Evolutionary conservation across 169 alveolate genomes (phyloP).

Genomic region (Plasmodium gaboni): DNA sequence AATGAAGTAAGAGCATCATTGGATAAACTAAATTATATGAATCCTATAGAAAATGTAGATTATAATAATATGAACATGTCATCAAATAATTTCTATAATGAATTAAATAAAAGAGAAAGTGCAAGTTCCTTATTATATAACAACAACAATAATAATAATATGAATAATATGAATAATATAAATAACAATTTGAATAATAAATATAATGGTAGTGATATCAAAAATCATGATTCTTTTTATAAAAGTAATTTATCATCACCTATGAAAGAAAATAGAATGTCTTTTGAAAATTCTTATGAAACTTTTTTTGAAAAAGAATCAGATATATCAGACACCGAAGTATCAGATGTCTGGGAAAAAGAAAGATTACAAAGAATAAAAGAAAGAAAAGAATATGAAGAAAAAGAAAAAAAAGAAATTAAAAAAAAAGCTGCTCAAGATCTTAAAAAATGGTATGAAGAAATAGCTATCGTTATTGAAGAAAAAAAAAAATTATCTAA

Average conservation of each 20-base stretch:
- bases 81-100: conserved; percentile 16
- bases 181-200: conserved; percentile 1
- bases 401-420: conserved; percentile 61
- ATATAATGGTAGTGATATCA: not conserved
- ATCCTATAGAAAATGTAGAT: conserved; percentile 2
- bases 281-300: conserved; percentile 66
- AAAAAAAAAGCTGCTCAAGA: conserved; percentile 73
- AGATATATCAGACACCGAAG: conserved; percentile 67
- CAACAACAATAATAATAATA: too few species aligned
- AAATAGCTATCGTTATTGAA: conserved; percentile 58
- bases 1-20: conserved; percentile 21
- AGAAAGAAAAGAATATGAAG: conserved; percentile 68
- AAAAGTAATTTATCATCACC: conserved; percentile 10
- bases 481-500: conserved; percentile 58
- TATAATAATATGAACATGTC: conserved; percentile 28
- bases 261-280: conserved; percentile 38
- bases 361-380: conserved; percentile 65
- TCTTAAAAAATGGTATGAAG: conserved; percentile 71
- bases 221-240: not conserved
- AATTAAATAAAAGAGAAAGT: conserved; percentile 25
- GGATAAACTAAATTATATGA: conserved; percentile 9
- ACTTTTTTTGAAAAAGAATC: conserved; percentile 72
- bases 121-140: not conserved
- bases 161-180: not conserved
- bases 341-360: conserved; percentile 41